Evolutionary conservation across 192 early-diverging fungal genomes (phyloP).

Genomic region (Glomus cerebriforme): DNA sequence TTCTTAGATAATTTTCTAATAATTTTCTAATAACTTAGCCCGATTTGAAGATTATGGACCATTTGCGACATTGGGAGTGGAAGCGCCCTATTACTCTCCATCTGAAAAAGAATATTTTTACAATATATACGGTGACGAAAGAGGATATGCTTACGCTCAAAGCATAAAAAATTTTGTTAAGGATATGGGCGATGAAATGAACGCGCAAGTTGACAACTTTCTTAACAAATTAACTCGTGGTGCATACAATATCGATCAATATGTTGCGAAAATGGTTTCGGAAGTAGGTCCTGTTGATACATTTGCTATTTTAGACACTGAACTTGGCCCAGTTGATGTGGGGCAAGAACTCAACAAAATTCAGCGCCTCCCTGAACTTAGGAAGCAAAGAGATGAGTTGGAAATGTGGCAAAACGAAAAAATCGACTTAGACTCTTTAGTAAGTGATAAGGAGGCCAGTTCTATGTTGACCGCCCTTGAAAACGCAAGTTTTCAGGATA

Average conservation of each 20-base stretch:
- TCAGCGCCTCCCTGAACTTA: neutral
- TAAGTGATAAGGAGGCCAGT: neutral
- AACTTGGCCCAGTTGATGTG: slow-evolving; percentile 25
- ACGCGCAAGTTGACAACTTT: slow-evolving; percentile 40
- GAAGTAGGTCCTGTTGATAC: neutral
- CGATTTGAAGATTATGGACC: slow-evolving; percentile 43
- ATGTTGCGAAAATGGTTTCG: slow-evolving; percentile 38
- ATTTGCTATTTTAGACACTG: neutral
- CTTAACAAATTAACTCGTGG: slow-evolving; percentile 47
- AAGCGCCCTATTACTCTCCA: slow-evolving; percentile 4
- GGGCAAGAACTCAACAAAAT: slow-evolving; percentile 1
- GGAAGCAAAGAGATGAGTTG: slow-evolving; percentile 1
- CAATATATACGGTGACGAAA: slow-evolving; percentile 57
- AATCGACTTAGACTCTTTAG: slow-evolving; percentile 25
- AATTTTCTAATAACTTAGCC: neutral
- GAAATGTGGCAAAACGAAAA: slow-evolving; percentile 23
- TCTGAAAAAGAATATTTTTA: slow-evolving; percentile 17
- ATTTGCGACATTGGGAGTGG: slow-evolving; percentile 34
- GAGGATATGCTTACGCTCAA: slow-evolving; percentile 59
- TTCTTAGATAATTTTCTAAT: too few relatives aligned
- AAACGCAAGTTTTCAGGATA: slow-evolving; percentile 1
- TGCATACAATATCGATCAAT: slow-evolving; percentile 40
- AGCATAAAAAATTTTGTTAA: slow-evolving; percentile 58
- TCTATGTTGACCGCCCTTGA: neutral
- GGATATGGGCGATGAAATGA: slow-evolving; percentile 34